Base-by-base conservation (phyloP, 805 yeast species). In the Candida anglica region DNA sequence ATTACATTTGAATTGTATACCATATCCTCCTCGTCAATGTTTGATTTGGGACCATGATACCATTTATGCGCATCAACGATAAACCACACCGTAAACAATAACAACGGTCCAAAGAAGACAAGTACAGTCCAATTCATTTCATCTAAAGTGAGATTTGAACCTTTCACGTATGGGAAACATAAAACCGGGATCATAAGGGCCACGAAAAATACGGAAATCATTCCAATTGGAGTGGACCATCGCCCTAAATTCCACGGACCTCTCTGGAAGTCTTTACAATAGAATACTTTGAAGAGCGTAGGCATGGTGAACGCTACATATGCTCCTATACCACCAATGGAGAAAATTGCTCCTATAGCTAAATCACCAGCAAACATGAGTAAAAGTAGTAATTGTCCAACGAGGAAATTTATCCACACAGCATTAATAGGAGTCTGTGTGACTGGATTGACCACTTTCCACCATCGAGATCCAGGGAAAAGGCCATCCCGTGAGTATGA, bases 201-300 rank as follows among this genome's bases (percentile, higher is more conserved):
- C 5, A 76, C 79, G 47, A 73, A 77, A 1, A 71, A 60, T 32
- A 63, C 62, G 1, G 78, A 69, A n/a, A 71, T 38, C 23, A 56
- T 41, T 19, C 81, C 81, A 19, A 69, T 54, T 8, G 74, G 68
- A n/a, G 58, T 47, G 8, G 79, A 67, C 44, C 53, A 69, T 32
- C 48, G 54, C 14, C 87, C 87, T 39, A 81, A 60, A 52, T 71
- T 63, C 79, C 83, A 79, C 4, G 86, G 86, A 3, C 87, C 87
- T 2, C 74, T 77, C 41, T 59, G 59, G 60, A 80, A 81, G 25
- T 69, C 59, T 38, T 73, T 57, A 3, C 79, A 71, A 46, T 71
- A 73, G 3, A 80, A 71, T 46, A 77, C 71, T 49, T 77, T 74
- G 37, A 80, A 66, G 6, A 75, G 47, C 13, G 79, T 75, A 9